Base-by-base conservation (phyloP, 495 filamentous ascomycete genomes). In the Podospora appendiculata region DNA sequence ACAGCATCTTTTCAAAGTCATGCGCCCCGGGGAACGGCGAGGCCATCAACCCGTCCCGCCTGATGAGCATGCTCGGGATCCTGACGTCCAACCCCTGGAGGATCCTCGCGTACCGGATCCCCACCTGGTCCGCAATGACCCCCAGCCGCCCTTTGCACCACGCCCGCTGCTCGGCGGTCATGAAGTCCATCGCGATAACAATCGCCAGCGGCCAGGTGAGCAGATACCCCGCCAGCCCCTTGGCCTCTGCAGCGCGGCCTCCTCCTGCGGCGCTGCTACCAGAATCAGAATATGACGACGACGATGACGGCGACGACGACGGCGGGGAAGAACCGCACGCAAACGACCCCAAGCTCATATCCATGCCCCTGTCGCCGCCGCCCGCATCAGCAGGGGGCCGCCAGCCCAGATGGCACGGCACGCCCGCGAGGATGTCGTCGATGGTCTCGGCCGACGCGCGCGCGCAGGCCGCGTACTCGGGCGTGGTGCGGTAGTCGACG, bases 331-430 rank as follows among this genome's bases (percentile, higher is more conserved):
- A 55, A 8, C 73, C 70, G 48, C 65, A 71, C 16, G 51, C 59
- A 56, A 75, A 77, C 9, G 40, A 54, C 2, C 25, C 5, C 2
- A 2, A 25, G 6, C 54, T 55, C n/a, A 53, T 3, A 3, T 11
- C 17, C n/a, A 62, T 8, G 5, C 63, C 50, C 18, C 41, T 59
- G 39, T 59, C 53, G 8, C 53, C 57, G 25, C 25, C 25, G 25
- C n/a, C n/a, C n/a, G 25, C 5, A 25, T 25, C 25, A 25, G 25
- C 25, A 25, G 25, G 25, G 2, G 25, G 25, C 39, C 70, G 67
- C 73, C 76, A 78, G 17, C 77, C 75, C 1, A 81, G 65, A 54
- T 75, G 69, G 51, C 72, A 81, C 33, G 78, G 78, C 50, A 79
- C 69, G 11, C 65, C 70, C 7, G 78, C 75, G 45, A 79, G 57